These are phyloP conservation scores for Cyclotella kingstonii DNA, from an alignment of 108 stramenopile genomes.

Conservation along the genomic window DNA sequence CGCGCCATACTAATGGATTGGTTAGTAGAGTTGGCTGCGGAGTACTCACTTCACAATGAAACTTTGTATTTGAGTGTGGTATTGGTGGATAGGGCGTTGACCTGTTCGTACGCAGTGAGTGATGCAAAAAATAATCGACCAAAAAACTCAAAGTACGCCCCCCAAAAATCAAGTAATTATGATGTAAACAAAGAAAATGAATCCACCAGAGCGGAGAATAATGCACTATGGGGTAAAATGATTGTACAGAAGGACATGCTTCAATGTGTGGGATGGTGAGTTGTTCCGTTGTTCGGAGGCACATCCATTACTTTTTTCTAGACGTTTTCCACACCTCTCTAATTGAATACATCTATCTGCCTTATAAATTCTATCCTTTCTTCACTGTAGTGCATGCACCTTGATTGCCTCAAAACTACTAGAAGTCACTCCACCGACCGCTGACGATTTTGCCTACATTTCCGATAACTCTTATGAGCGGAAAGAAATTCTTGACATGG, in stretches of 20 bases:
- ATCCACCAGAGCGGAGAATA: too few relatives aligned
- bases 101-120: slow-evolving; percentile 21
- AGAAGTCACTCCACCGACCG: slow-evolving; percentile 49
- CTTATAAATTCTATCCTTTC: too few relatives aligned
- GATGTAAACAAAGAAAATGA: too few relatives aligned
- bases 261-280: slow-evolving; percentile 67
- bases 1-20: slow-evolving; percentile 86
- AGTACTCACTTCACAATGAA: slow-evolving; percentile 57
- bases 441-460: slow-evolving; percentile 71
- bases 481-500: slow-evolving; percentile 65
- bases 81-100: slow-evolving; percentile 70
- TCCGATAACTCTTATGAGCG: slow-evolving; percentile 62
- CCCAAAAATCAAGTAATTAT: too few relatives aligned
- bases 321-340: neutral
- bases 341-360: neutral
- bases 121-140: too few relatives aligned
- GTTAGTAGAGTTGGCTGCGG: slow-evolving; percentile 83
- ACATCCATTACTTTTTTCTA: neutral
- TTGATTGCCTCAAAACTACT: slow-evolving; percentile 81
- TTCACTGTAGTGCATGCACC: slow-evolving; percentile 64
- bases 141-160: too few relatives aligned
- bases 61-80: slow-evolving; percentile 73
- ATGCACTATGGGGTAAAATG: slow-evolving; percentile 5
- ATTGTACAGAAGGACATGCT: slow-evolving; percentile 38
- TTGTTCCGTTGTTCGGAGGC: slow-evolving; percentile 4